Evolutionary conservation across 2,329 filamentous ascomycete genomes (phyloP), one percentile per base, ranked within the genome.

Genomic region (Diplodia sapinea): DNA sequence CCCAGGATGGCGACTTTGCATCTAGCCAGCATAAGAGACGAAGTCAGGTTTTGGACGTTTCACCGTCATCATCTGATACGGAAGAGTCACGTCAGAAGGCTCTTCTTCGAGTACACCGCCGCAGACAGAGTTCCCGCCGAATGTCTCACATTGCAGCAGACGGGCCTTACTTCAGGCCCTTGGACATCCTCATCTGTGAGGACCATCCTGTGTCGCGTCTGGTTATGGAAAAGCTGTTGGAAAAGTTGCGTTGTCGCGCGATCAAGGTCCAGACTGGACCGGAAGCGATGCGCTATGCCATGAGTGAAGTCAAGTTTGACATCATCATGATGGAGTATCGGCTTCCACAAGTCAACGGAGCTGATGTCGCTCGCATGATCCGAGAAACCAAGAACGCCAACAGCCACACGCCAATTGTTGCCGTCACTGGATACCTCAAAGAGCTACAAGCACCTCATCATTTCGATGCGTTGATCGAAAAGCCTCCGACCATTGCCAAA

Each of bases 291-390:
- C 89, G 94, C 26, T 97, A 95, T 79, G 93, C 95, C 33, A 92
- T 96, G 84, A 94, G 94, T 75, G 94, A 98, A 76, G 94, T 99
- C 76, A 96, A 98, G 75, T 99, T 98, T 75, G 95, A 99, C 79
- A 93, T 97, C 73, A 97, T 99, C 77, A 95, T 99, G 84, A 94
- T 97, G 79, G 95, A 99, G 79, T 97, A 93, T 82, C 96, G 94
- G 77, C 83, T 99, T 55, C 94, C 95, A 11, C 93, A 96, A 75
- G 93, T 98, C 75, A 98, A 93, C 73, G 95, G 95, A 29, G 91
- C 93, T 13, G 95, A 99, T 76, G 92, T 99, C 67, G 94, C 95
- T 62, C 91, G 95, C 40, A 99, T 99, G 95, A 93, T 99, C 72
- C 89, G 95, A 57, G 94, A 98, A 76, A 97, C 94, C 0, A 95